These are phyloP conservation scores for Podaxis sp. DNA, from an alignment of 768 basidiomycete species.

Conservation along the genomic window DNA sequence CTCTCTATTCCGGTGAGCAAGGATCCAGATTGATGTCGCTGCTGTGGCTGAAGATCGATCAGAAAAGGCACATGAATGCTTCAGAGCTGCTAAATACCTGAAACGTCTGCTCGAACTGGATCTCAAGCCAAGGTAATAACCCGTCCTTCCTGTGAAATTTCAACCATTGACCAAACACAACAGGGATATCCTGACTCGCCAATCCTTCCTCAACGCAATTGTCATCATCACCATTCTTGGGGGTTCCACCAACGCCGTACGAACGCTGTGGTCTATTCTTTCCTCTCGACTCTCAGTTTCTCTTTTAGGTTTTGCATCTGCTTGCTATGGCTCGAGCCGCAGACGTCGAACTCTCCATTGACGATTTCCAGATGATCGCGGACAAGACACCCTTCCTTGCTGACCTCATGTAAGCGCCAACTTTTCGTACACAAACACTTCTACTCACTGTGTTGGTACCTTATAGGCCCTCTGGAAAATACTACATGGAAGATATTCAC, in stretches of 20 bases:
- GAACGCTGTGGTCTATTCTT: constrained; percentile 20
- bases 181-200: constrained; percentile 45
- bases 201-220: constrained; percentile 80
- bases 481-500: constrained; percentile 91
- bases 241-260: constrained; percentile 85
- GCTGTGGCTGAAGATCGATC: constrained; percentile 1
- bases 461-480: constrained; percentile 75
- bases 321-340: constrained; percentile 85
- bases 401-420: constrained; percentile 54
- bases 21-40: neutral
- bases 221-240: constrained; percentile 77
- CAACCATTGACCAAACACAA: neutral
- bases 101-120: constrained; percentile 73
- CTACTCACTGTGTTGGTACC: neutral
- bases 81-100: constrained; percentile 74
- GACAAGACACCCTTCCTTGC: constrained; percentile 82
- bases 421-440: neutral
- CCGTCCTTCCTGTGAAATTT: neutral
- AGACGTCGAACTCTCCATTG: constrained; percentile 68
- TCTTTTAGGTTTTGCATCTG: constrained; percentile 69
- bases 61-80: constrained; percentile 85
- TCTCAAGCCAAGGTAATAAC: constrained; percentile 69
- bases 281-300: neutral
- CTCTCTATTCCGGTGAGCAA: constrained; percentile 60
- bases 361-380: constrained; percentile 83